Percentiles rank a stretch among this genome's conserved stretches.
Evolutionary conservation across 129 eudicot species (phyloP).

Genomic region (Artemisia tridentata): DNA sequence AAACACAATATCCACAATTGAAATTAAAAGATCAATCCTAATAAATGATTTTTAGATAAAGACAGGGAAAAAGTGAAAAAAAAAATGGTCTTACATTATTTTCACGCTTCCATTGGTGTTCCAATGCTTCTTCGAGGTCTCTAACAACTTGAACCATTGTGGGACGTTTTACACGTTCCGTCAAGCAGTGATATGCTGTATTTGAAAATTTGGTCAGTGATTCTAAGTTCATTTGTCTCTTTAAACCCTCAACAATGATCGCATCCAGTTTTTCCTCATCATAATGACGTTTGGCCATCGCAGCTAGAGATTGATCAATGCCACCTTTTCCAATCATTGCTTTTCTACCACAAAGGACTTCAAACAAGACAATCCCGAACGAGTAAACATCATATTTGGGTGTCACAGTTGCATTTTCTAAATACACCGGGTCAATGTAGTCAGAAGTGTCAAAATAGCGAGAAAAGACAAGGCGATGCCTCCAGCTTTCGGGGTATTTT

Average conservation of each 20-base stretch:
- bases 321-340: not conserved
- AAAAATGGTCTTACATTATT: constrained; percentile 5
- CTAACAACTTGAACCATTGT: not conserved
- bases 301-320: not conserved
- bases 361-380: constrained; percentile 20
- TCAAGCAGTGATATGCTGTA: constrained; percentile 8
- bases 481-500: constrained; percentile 16
- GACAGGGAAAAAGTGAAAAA: not conserved
- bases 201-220: not conserved
- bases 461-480: constrained; percentile 17
- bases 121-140: constrained; percentile 14
- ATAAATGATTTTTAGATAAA: not conserved
- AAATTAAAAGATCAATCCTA: not conserved
- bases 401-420: not conserved
- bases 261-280: not conserved
- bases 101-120: constrained; percentile 11
- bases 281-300: not conserved
- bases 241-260: not conserved
- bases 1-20: not conserved
- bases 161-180: not conserved
- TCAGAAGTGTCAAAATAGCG: not conserved
- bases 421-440: not conserved
- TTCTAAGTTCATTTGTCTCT: not conserved
- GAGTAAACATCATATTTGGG: constrained; percentile 30
- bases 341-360: constrained; percentile 10